phyloP scores from a whole-genome alignment of 2,329 filamentous ascomycete genomes.

The Alternaria brassicae region DNA sequence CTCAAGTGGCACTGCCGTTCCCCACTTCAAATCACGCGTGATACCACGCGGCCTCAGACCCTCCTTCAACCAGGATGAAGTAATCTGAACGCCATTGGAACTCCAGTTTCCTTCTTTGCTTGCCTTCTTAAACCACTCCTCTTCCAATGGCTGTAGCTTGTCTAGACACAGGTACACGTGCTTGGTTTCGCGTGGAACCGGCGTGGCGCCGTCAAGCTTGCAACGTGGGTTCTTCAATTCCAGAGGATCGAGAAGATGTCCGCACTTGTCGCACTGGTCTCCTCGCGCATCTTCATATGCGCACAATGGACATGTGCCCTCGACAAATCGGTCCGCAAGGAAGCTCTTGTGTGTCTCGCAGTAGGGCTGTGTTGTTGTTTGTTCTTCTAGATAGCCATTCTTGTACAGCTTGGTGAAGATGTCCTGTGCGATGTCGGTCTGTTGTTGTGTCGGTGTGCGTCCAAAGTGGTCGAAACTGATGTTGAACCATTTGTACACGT shows the following conservation, averaged over 20 bases:
- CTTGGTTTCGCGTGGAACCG: conserved; percentile 81
- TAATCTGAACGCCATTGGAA: conserved; percentile 76
- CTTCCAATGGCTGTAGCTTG: conserved; percentile 77
- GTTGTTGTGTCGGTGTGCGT: conserved; percentile 84
- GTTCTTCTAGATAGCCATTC: conserved; percentile 87
- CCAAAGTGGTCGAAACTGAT: conserved; percentile 96
- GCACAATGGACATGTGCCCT: conserved; percentile 79
- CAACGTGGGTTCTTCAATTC: conserved; percentile 71
- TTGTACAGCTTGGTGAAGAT: conserved; percentile 88
- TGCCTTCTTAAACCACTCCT: conserved; percentile 77
- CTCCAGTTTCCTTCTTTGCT: conserved; percentile 79
- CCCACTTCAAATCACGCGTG: conserved; percentile 92
- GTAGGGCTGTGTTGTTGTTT: conserved; percentile 87
- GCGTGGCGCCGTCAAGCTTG: conserved; percentile 86
- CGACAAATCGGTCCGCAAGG: conserved; percentile 70
- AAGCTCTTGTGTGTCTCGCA: conserved; percentile 71
- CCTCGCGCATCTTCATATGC: conserved; percentile 60
- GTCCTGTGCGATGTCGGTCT: conserved; percentile 91
- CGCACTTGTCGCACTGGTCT: conserved; percentile 63
- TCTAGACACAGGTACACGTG: conserved; percentile 91
- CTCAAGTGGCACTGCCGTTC: conserved; percentile 66
- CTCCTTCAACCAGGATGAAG: conserved; percentile 80
- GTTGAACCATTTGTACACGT: conserved; percentile 95
- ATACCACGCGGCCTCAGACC: conserved; percentile 88
- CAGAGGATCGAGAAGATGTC: conserved; percentile 56